These are phyloP conservation scores for Ceratocystis papillata DNA, from an alignment of 2,329 filamentous ascomycete species.

Conservation along the genomic window DNA sequence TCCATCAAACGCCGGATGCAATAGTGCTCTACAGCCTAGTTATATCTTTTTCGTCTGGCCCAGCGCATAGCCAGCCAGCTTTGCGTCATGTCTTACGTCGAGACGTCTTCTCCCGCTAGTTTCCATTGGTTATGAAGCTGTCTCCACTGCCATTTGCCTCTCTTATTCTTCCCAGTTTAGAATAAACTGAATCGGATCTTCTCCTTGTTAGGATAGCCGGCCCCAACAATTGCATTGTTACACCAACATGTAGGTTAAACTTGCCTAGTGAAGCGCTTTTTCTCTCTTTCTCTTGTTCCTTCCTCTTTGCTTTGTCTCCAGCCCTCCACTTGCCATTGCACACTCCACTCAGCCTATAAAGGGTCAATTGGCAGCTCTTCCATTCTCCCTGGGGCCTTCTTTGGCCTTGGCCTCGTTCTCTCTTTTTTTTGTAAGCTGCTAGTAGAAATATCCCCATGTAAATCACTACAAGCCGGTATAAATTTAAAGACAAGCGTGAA, in stretches of 20 bases:
- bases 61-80: no score
- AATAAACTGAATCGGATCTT: not conserved
- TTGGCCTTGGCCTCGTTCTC: not conserved
- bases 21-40: no score
- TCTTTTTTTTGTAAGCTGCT: not conserved
- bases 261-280: not conserved
- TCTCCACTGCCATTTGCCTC: not conserved
- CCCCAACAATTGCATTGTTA: slow-evolving; percentile 4
- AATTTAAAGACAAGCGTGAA: not conserved
- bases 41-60: no score
- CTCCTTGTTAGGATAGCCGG: not conserved
- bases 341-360: not conserved
- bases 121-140: no score
- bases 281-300: not conserved
- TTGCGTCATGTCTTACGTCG: no score
- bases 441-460: not conserved
- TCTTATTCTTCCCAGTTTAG: not conserved
- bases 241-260: not conserved
- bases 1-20: no score
- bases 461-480: not conserved
- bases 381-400: not conserved
- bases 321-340: not conserved
- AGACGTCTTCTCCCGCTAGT: no score
- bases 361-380: not conserved
- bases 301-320: not conserved